Percentiles rank a stretch among this genome's conserved stretches.
Evolutionary conservation across 148 eudicot genomes (phyloP).

Genomic region (Linanthus parryae): DNA sequence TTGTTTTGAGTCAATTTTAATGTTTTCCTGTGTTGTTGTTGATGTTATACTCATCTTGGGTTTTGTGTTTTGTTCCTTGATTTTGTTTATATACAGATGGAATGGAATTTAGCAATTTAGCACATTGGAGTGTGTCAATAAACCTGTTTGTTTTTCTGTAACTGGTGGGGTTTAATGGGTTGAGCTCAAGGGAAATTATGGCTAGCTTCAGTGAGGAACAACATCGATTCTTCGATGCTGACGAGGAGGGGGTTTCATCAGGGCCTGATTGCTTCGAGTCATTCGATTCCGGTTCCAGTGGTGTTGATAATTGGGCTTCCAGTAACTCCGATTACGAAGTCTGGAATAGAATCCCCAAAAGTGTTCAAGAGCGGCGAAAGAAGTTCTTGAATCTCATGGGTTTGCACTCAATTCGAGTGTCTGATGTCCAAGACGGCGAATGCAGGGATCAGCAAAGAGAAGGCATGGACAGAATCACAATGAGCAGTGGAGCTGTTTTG

Average conservation of each 20-base stretch:
- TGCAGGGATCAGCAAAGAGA: constrained; percentile 16
- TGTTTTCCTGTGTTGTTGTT: constrained; percentile 16
- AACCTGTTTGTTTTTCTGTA: no score
- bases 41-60: constrained; percentile 48
- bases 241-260: constrained; percentile 41
- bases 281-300: constrained; percentile 7
- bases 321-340: constrained; percentile 42
- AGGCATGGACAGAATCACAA: constrained; percentile 26
- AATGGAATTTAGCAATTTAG: constrained; percentile 41
- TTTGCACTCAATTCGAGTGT: constrained; percentile 25
- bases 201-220: constrained; percentile 54
- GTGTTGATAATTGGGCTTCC: constrained; percentile 14
- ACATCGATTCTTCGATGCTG: constrained; percentile 65
- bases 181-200: constrained; percentile 59
- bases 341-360: constrained; percentile 55
- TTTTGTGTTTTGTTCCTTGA: constrained; percentile 29
- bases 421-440: constrained; percentile 16
- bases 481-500: constrained; percentile 34
- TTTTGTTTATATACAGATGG: constrained; percentile 28
- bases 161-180: constrained; percentile 58
- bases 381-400: constrained; percentile 67
- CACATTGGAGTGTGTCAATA: no score
- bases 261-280: constrained; percentile 23
- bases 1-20: constrained; percentile 19
- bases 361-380: constrained; percentile 68